Conservation (phyloP, 768 basidiomycete species). For the Phaeotremella skinneri region DNA sequence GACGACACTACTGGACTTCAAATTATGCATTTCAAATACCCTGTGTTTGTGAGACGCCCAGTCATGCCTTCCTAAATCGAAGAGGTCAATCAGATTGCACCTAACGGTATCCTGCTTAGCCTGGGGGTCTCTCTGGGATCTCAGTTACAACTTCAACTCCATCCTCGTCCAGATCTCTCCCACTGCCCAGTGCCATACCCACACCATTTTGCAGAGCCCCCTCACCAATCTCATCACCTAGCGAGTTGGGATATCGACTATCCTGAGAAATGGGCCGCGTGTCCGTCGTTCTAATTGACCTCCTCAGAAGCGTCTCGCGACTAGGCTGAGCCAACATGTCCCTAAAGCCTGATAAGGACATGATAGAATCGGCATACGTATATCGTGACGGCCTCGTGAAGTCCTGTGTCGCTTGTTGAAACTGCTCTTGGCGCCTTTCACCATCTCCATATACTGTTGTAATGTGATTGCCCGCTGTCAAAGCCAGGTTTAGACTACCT, state of each 20-base stretch:
- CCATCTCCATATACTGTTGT: too few species aligned
- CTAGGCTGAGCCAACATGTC: too few species aligned
- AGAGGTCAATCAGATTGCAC: background rate
- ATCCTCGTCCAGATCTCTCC: conserved; percentile 1
- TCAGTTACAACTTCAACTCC: background rate
- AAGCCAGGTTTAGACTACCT: too few species aligned
- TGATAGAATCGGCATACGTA: background rate
- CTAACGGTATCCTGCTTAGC: background rate
- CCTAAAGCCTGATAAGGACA: background rate
- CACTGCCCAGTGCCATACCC: conserved; percentile 28
- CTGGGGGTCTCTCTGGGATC: too few species aligned
- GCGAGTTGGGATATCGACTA: conserved; percentile 10
- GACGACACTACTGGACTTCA: too few species aligned
- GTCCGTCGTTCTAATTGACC: background rate
- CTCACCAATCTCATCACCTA: background rate
- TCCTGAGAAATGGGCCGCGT: conserved; percentile 4
- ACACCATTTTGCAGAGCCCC: conserved; percentile 5
- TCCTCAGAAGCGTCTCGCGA: too few species aligned
- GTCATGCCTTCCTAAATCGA: too few species aligned
- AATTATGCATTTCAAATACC: too few species aligned
- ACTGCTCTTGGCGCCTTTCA: too few species aligned
- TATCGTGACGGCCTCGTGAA: background rate
- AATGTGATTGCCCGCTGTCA: too few species aligned
- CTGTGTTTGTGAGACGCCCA: too few species aligned
- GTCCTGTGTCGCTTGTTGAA: too few species aligned